Conservation (phyloP, 768 basidiomycete genomes). For the Leccinellum rugosiceps region DNA sequence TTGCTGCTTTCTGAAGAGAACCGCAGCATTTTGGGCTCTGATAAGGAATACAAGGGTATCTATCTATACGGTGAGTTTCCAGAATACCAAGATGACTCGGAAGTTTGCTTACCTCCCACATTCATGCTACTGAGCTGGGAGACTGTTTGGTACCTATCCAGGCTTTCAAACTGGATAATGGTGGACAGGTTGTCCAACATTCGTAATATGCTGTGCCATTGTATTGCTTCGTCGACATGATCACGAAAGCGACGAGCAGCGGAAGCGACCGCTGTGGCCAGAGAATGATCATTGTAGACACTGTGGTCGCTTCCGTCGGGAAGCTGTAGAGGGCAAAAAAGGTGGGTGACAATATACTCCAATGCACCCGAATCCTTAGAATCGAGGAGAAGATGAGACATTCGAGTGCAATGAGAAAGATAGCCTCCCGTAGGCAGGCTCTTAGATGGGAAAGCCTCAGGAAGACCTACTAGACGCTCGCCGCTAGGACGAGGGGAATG, state of each 20-base stretch:
- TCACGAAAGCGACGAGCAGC: slow-evolving; percentile 14
- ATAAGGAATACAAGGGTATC: slow-evolving; percentile 39
- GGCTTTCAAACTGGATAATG: slow-evolving; percentile 4
- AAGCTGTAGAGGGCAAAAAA: slow-evolving; percentile 39
- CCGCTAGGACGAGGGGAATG: neutral
- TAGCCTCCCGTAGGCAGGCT: no score
- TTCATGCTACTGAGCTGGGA: slow-evolving; percentile 9
- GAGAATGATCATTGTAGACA: slow-evolving; percentile 17
- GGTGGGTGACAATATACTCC: slow-evolving; percentile 35
- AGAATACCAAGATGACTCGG: neutral
- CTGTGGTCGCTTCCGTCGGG: slow-evolving; percentile 30
- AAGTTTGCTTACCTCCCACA: slow-evolving; percentile 1
- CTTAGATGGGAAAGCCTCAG: no score
- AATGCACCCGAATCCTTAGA: neutral
- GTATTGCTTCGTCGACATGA: neutral
- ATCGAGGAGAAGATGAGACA: slow-evolving; percentile 5
- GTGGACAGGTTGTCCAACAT: neutral
- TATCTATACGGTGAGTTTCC: slow-evolving; percentile 12
- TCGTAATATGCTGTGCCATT: neutral
- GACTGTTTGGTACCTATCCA: slow-evolving; percentile 6
- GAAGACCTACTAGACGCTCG: no score
- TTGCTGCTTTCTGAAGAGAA: slow-evolving; percentile 35
- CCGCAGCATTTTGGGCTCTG: slow-evolving; percentile 44
- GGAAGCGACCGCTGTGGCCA: slow-evolving; percentile 20
- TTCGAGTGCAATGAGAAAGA: no score